phyloP scores from a whole-genome alignment of 208 protist species.

The Phytomonas sp. region DNA sequence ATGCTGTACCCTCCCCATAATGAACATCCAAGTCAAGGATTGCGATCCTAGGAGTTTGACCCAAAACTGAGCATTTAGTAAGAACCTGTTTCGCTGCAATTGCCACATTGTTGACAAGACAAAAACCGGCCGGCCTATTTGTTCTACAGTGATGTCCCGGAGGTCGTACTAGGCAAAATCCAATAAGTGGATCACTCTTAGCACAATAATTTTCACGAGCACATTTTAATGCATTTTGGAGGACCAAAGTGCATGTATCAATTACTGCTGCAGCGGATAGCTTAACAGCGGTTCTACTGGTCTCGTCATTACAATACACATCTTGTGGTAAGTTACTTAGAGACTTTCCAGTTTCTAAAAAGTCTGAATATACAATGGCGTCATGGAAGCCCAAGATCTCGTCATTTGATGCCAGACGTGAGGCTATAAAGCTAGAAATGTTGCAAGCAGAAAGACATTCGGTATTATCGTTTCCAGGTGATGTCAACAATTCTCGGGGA shows the following conservation, averaged over 20 bases:
- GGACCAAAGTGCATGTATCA: conserved; percentile 35
- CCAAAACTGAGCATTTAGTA: conserved; percentile 3
- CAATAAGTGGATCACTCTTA: conserved; percentile 23
- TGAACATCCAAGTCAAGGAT: conserved; percentile 91
- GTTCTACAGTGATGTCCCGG: conserved; percentile 85
- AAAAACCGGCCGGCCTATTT: conserved; percentile 74
- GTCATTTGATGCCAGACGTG: conserved; percentile 44
- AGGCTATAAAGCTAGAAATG: conserved; percentile 27
- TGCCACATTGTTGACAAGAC: conserved; percentile 86
- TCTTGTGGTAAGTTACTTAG: conserved; percentile 46
- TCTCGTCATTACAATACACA: conserved; percentile 68
- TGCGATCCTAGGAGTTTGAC: conserved; percentile 31
- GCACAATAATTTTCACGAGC: background rate
- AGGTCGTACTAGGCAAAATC: conserved; percentile 80
- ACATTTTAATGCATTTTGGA: conserved; percentile 12
- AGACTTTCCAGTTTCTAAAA: conserved; percentile 34
- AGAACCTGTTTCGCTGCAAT: conserved; percentile 53
- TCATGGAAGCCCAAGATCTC: conserved; percentile 65
- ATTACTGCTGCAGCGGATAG: conserved; percentile 59
- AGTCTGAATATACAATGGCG: conserved; percentile 26
- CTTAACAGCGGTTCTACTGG: conserved; percentile 43
- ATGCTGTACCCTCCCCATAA: conserved; percentile 88
- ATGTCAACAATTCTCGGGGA: conserved; percentile 27
- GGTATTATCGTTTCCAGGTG: background rate
- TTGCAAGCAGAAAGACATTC: conserved; percentile 4